Evolutionary conservation across 352 stramenopile genomes (phyloP).

Genomic region (Pythium utonaiense): DNA sequence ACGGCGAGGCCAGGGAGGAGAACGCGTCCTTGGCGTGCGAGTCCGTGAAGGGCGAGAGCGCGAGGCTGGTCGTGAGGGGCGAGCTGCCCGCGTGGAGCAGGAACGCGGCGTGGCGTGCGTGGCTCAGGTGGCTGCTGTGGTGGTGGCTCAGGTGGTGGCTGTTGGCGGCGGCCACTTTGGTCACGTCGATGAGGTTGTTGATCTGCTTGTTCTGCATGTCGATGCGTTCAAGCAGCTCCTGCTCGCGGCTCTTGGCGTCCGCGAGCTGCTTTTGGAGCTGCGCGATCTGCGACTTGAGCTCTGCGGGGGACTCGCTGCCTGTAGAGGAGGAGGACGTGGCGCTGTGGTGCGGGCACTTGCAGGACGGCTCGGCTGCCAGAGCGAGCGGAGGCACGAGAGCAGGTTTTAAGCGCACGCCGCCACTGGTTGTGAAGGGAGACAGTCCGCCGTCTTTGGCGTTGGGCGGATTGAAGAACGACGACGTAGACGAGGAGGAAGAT

Average conservation of each 20-base stretch:
- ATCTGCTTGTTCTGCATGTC: conserved; percentile 26
- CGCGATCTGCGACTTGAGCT: conserved; percentile 19
- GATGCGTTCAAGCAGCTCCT: conserved; percentile 23
- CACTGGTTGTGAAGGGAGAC: conserved; percentile 4
- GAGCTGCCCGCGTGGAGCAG: conserved; percentile 20
- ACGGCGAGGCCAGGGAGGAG: conserved; percentile 18
- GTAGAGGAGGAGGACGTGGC: background rate
- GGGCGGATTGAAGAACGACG: conserved; percentile 21
- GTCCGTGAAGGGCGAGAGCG: conserved; percentile 22
- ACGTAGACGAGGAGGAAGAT: background rate
- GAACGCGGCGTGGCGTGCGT: background rate
- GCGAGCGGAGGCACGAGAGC: background rate
- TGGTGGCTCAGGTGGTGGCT: background rate
- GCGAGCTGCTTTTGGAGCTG: conserved; percentile 24
- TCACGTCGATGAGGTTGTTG: conserved; percentile 19
- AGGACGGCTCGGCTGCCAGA: background rate
- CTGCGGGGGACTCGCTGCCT: conserved; percentile 1
- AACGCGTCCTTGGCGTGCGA: conserved; percentile 14
- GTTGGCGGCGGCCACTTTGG: conserved; percentile 1
- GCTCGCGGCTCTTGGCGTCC: conserved; percentile 22
- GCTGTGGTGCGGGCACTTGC: background rate
- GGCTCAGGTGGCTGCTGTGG: background rate
- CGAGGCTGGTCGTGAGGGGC: conserved; percentile 23
- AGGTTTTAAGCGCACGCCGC: background rate
- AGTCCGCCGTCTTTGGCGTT: conserved; percentile 24